Base-by-base conservation (phyloP, 495 filamentous ascomycete genomes). In the Aeminium ludgeri region DNA sequence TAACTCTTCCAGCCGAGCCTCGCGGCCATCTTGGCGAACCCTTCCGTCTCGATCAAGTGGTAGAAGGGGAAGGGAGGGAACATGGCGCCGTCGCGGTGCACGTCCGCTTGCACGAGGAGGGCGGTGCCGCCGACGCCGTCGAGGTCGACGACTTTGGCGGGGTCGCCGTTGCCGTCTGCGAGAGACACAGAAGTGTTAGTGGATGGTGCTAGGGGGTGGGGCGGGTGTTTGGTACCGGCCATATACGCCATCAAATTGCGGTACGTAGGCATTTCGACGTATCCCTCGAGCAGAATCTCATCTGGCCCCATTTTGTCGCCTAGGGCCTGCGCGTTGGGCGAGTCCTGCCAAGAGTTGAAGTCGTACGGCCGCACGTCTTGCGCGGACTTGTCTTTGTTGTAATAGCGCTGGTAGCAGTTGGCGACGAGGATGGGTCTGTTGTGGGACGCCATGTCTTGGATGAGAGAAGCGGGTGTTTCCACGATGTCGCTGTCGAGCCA, bases 41-140 rank as follows among this genome's bases (percentile, higher is more conserved):
- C 89, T 56, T 97, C 89, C 4, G 91, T 96, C 65, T 97, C 89
- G 47, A 97, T 87, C 20, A 97, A 61, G 60, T 96, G 82, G 54
- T 91, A 97, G 56, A 97, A 97, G 2, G 87, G 61, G 58, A 97
- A 97, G 0, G 89, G 72, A 13, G 89, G 89, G 59, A 97, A 97
- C 89, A 97, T 97, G 41, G 91, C 89, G 3, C 89, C 89, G 57
- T 97, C 91, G 11, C 89, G 73, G 54, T 97, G 89, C 6, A 97
- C 89, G 41, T 96, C 91, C 0, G 91, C 89, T 65, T 95, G 95
- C 12, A 97, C 89, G 60, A 97, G 61, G 41, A 97, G 66, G 6
- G 87, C 82, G 1, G 89, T 93, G 4, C 89, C 89, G 34, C 89
- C 89, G 10, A 97, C 91, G 15, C 89, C 89, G 59, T 97, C 91